Percentiles rank a stretch among this genome's conserved stretches.
phyloP scores from a whole-genome alignment of 768 basidiomycete species.

The Cyathus striatus region DNA sequence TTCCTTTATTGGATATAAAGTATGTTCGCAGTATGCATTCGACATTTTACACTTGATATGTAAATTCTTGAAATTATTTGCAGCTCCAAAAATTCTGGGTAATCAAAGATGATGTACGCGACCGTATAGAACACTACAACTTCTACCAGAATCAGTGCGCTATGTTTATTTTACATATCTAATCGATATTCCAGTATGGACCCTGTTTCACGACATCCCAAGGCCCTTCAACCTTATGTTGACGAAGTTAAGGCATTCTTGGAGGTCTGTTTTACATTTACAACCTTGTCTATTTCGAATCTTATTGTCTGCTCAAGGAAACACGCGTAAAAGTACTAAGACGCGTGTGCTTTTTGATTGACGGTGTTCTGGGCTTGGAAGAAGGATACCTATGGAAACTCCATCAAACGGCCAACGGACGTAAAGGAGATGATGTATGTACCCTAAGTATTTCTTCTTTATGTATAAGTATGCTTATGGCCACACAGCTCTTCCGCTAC shows the following conservation, averaged over 20 bases:
- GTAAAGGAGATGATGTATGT: slow-evolving; percentile 23
- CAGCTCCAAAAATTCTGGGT: slow-evolving; percentile 29
- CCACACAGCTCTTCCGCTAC: slow-evolving; percentile 20
- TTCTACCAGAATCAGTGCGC: slow-evolving; percentile 21
- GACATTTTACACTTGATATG: background rate
- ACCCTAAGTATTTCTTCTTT: background rate
- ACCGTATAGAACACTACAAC: slow-evolving; percentile 28
- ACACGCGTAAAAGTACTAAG: slow-evolving; percentile 22
- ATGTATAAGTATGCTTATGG: background rate
- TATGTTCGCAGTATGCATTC: slow-evolving; percentile 4
- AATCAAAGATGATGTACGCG: slow-evolving; percentile 27
- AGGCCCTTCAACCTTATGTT: slow-evolving; percentile 21
- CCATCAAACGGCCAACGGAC: slow-evolving; percentile 18
- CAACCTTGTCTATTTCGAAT: background rate
- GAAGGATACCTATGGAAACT: slow-evolving; percentile 26
- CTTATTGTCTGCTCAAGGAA: slow-evolving; percentile 9
- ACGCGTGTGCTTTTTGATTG: slow-evolving; percentile 21
- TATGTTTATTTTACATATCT: background rate
- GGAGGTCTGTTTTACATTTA: slow-evolving; percentile 1
- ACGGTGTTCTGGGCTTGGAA: slow-evolving; percentile 21
- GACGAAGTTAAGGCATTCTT: slow-evolving; percentile 24
- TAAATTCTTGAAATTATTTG: background rate
- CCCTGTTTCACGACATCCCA: slow-evolving; percentile 21
- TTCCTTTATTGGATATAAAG: slow-evolving; percentile 30
- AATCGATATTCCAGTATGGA: slow-evolving; percentile 17